Base-by-base conservation (phyloP, 2,329 filamentous ascomycete genomes). In the Aspergillus niger region DNA sequence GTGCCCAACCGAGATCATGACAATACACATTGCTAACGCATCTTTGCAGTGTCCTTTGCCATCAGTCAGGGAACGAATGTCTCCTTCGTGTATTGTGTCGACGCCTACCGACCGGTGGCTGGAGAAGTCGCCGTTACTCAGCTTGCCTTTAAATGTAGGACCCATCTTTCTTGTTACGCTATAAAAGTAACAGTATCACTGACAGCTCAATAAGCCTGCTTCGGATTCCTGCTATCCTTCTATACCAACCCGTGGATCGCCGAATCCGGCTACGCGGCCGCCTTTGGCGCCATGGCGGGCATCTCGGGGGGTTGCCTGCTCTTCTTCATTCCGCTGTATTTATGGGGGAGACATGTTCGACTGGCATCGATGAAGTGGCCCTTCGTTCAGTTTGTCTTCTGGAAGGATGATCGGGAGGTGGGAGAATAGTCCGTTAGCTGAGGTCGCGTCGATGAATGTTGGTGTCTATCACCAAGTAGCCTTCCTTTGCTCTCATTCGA, bases 191-290 rank as follows among this genome's bases (percentile, higher is more conserved):
- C 5, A 5, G 11, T 36, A 13, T 39, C 1, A 43, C 30, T 39
- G 8, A 39, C 36, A n/a, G 7, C 17, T 11, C 17, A 28, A 2
- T 20, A 20, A 63, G 60, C 82, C 15, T 69, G 81, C 7, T 86
- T 87, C 66, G 84, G 83, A 4, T 87, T 87, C 68, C 73, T 86
- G 1, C 75, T 87, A 1, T 84, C 81, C 0, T 87, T 87, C 67
- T 86, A 86, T 68, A 86, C 83, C 1, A 87, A 87, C 66, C 79
- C 82, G 0, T 87, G 85, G 85, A 79, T 87, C 39, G 24, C 49
- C 5, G 72, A 76, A 58, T 71, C 72, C 1, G 85, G 85, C 0
- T 86, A 86, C 65, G 62, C 74, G 11, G 73, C 78, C 38, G 80
- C 84, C 2, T 87, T 80, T 62, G 83, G 84, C 3, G 76, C 79